phyloP scores from a whole-genome alignment of 805 yeast species.

The Candida quercuum region DNA sequence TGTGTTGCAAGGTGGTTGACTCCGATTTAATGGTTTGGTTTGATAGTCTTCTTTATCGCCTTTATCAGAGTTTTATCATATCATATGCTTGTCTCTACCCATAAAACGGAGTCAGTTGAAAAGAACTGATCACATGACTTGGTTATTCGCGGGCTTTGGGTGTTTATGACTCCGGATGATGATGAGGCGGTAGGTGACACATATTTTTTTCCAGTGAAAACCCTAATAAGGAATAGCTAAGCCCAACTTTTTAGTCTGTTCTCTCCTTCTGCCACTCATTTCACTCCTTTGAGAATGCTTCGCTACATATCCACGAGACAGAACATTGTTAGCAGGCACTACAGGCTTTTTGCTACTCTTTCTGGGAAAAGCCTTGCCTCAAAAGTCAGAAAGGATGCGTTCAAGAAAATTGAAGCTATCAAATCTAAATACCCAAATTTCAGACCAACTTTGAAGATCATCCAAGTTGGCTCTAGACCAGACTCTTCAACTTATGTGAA shows the following conservation, averaged over 20 bases:
- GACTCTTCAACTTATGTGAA: constrained; percentile 80
- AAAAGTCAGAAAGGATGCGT: constrained; percentile 38
- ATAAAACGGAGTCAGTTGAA: too few relatives aligned
- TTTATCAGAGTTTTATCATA: too few relatives aligned
- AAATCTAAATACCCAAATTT: constrained; percentile 42
- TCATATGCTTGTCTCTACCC: too few relatives aligned
- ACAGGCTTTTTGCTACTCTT: constrained; percentile 26
- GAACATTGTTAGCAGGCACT: constrained; percentile 16
- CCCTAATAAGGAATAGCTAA: not conserved
- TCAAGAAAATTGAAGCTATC: constrained; percentile 28
- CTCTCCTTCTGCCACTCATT: too few relatives aligned
- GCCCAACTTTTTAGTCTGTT: constrained; percentile 4
- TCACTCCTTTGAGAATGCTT: constrained; percentile 1
- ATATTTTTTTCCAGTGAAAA: too few relatives aligned
- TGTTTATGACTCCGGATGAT: too few relatives aligned
- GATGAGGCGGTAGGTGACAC: too few relatives aligned
- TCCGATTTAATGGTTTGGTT: too few relatives aligned
- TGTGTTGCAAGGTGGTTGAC: not conserved
- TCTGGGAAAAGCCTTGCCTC: constrained; percentile 46
- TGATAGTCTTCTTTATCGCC: too few relatives aligned
- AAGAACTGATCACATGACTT: too few relatives aligned
- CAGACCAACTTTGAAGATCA: constrained; percentile 59
- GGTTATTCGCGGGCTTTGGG: too few relatives aligned
- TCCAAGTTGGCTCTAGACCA: constrained; percentile 74
- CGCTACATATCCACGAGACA: not conserved